These are phyloP conservation scores for Moricandia arvensis DNA, from an alignment of 345 rosid genomes.

Conservation along the genomic window DNA sequence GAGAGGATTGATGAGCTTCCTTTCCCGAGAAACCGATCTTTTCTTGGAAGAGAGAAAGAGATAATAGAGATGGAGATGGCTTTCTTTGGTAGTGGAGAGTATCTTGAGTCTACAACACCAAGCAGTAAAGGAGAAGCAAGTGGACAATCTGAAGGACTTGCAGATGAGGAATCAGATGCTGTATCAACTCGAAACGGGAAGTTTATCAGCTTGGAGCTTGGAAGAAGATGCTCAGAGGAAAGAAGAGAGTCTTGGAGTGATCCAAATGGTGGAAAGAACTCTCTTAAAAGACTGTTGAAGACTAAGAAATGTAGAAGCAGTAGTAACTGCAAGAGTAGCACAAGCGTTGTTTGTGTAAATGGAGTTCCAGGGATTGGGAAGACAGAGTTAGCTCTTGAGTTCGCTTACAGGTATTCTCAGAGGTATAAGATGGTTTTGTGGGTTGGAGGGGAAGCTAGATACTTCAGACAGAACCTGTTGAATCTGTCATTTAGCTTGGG, in stretches of 20 bases:
- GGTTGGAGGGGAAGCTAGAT: slow-evolving; percentile 86
- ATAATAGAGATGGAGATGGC: slow-evolving; percentile 69
- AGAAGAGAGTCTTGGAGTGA: slow-evolving; percentile 62
- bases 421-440: slow-evolving; percentile 91
- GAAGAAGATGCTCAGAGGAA: slow-evolving; percentile 63
- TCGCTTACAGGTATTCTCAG: slow-evolving; percentile 70
- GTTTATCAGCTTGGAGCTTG: slow-evolving; percentile 67
- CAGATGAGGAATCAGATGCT: slow-evolving; percentile 71
- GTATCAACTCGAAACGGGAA: slow-evolving; percentile 46
- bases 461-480: slow-evolving; percentile 77
- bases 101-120: slow-evolving; percentile 48
- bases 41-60: slow-evolving; percentile 83
- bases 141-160: slow-evolving; percentile 78
- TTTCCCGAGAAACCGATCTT: slow-evolving; percentile 61
- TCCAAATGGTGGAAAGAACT: slow-evolving; percentile 55
- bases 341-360: slow-evolving; percentile 63
- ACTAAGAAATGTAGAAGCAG: slow-evolving; percentile 59
- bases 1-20: slow-evolving; percentile 72
- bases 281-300: slow-evolving; percentile 58
- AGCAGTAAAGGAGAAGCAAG: slow-evolving; percentile 58
- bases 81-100: slow-evolving; percentile 60
- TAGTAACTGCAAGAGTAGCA: slow-evolving; percentile 52
- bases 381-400: slow-evolving; percentile 88
- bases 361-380: slow-evolving; percentile 82
- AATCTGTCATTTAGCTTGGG: slow-evolving; percentile 76